Percentiles rank a stretch among this genome's conserved stretches.
Evolutionary conservation across 495 filamentous ascomycete species (phyloP).

Genomic region (Neurospora sp.): DNA sequence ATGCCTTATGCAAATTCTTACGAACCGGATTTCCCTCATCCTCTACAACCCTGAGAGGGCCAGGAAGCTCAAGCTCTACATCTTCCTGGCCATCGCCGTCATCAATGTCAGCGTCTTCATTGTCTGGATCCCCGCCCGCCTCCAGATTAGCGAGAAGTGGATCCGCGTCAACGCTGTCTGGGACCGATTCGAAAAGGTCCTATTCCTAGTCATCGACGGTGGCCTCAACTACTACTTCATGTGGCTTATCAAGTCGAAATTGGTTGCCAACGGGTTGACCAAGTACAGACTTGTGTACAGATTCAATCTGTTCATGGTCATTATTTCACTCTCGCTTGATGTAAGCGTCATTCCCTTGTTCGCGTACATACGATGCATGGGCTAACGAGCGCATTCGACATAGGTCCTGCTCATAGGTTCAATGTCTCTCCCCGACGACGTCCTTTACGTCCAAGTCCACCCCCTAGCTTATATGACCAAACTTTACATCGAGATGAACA

Average conservation of each 20-base stretch:
- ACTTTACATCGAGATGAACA: slow-evolving; percentile 44
- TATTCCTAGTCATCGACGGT: slow-evolving; percentile 38
- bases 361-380: background rate
- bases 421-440: slow-evolving; percentile 21
- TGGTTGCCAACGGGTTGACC: slow-evolving; percentile 37
- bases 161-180: slow-evolving; percentile 35
- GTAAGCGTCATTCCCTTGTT: slow-evolving; percentile 9
- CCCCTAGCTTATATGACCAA: slow-evolving; percentile 42
- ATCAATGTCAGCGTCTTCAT: slow-evolving; percentile 41
- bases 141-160: slow-evolving; percentile 22
- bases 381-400: background rate
- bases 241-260: slow-evolving; percentile 30
- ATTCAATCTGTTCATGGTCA: slow-evolving; percentile 42
- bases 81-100: slow-evolving; percentile 27
- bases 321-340: slow-evolving; percentile 41
- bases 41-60: slow-evolving; percentile 22
- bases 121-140: slow-evolving; percentile 41
- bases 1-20: slow-evolving; percentile 38
- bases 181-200: slow-evolving; percentile 39
- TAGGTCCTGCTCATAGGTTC: slow-evolving; percentile 19
- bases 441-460: slow-evolving; percentile 41
- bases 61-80: slow-evolving; percentile 23
- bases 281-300: slow-evolving; percentile 39
- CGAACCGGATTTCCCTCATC: slow-evolving; percentile 37
- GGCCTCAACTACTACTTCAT: slow-evolving; percentile 42